phyloP scores from a whole-genome alignment of 164 flowering plant genomes.

The Magnolia officinalis region DNA sequence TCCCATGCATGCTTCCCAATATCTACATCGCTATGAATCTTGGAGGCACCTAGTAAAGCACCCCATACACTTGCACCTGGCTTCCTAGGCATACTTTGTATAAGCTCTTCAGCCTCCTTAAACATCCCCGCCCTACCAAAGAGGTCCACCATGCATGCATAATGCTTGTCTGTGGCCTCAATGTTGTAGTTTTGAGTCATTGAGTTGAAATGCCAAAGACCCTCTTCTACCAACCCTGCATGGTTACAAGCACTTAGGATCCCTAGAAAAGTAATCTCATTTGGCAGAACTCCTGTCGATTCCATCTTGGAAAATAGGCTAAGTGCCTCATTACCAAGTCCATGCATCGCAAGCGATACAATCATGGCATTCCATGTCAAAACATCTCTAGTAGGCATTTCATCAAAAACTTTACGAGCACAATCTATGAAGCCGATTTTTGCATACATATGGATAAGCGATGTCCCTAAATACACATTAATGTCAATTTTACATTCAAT shows the following conservation, averaged over 20 bases:
- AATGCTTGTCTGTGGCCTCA: constrained; percentile 18
- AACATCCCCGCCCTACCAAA: constrained; percentile 19
- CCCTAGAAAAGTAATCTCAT: constrained; percentile 21
- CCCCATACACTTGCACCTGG: constrained; percentile 25
- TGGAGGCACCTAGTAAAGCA: constrained; percentile 20
- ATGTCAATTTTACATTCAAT: constrained; percentile 9
- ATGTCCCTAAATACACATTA: constrained; percentile 13
- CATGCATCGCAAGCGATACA: constrained; percentile 18
- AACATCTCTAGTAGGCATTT: constrained; percentile 15
- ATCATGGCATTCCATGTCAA: constrained; percentile 25
- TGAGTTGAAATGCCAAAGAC: constrained; percentile 13
- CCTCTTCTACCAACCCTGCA: constrained; percentile 22
- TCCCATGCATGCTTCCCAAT: constrained; percentile 17
- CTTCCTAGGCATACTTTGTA: constrained; percentile 14
- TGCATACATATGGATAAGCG: constrained; percentile 18
- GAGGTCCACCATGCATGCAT: constrained; percentile 24
- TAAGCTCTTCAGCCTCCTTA: constrained; percentile 15
- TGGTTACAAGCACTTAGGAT: constrained; percentile 20
- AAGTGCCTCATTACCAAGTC: constrained; percentile 14
- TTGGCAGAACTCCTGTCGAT: constrained; percentile 14
- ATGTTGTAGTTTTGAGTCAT: constrained; percentile 11
- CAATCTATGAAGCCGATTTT: constrained; percentile 16
- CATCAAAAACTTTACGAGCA: constrained; percentile 11
- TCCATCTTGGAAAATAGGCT: constrained; percentile 15
- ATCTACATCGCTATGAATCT: constrained; percentile 10